Base-by-base conservation (phyloP, 805 yeast species). In the Lachancea meyersii region DNA sequence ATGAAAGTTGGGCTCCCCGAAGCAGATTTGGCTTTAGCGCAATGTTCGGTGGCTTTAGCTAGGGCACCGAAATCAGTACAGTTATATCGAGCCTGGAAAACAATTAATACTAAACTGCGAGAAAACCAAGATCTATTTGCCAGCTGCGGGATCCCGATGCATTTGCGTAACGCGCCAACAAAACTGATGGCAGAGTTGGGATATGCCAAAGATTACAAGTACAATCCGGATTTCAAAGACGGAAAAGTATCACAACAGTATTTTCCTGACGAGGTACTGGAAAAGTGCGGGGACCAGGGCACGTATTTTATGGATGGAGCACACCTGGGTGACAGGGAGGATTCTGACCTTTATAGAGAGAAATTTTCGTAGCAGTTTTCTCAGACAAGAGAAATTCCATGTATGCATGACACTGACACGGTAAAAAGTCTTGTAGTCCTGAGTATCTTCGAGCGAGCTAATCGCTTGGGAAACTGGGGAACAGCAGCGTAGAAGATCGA, bases 1-100 rank as follows among this genome's bases (percentile, higher is more conserved):
- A 88, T 86, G 66, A 85, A 84, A 61, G 75, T 93, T 17, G 99
- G 98, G 0, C 70, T 93, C 74, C 98, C 98, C 0, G 98, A 93
- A 56, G 91, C 93, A 2, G 95, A 89, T 58, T 71, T 86, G 19
- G 79, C 87, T 5, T 64, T 93, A 33, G 97, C 88, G 0, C 97
- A 93, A 53, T 88, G 96, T 63, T 89, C 95, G 1, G 87, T 84
- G n/a, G 85, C 89, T 52, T 67, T 93, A 19, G 94, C 97, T 0
- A 65, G 77, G 41, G 94, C 97, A 0, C 78, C 80, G 0, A 93
- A 93, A 61, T 83, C 95, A 8, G 88, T 93, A 5, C 82, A 82
- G 54, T 79, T 93, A 0, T 93, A 93, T 57, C 69, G 88, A 45
- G 95, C 89, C 0, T 80, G 88, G 73, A 73, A 80, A 9, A 64